Conservation (phyloP, 305 asterid species). For the Caryopteris hybrid region DNA sequence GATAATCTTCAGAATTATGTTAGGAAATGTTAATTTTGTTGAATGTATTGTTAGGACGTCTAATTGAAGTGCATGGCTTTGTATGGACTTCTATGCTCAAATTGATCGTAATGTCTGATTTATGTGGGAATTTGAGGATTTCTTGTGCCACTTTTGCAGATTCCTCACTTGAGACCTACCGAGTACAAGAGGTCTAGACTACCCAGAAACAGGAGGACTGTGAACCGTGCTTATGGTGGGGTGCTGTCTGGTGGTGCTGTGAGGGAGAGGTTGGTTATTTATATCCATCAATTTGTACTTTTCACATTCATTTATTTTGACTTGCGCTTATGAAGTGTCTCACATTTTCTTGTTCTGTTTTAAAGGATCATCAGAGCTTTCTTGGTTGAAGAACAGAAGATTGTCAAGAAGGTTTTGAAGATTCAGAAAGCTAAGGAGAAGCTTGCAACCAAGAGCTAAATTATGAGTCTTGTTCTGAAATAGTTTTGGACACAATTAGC, state of each 20-base stretch:
- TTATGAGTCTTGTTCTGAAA: background rate
- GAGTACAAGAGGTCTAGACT: conserved; percentile 61
- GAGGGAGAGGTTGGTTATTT: conserved; percentile 37
- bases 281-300: background rate
- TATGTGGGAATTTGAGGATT: background rate
- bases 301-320: no score
- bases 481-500: conserved; percentile 18
- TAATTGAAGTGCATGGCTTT: background rate
- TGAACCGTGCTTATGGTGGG: conserved; percentile 55
- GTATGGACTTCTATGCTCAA: background rate
- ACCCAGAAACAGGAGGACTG: conserved; percentile 50
- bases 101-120: background rate
- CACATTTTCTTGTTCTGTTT: background rate
- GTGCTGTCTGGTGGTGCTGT: conserved; percentile 45
- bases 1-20: background rate
- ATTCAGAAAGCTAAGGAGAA: conserved; percentile 48
- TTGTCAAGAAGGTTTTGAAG: conserved; percentile 51
- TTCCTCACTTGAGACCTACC: conserved; percentile 57
- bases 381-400: conserved; percentile 50
- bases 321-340: background rate
- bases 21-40: background rate
- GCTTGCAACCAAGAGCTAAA: conserved; percentile 38
- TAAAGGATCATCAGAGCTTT: conserved; percentile 48
- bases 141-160: conserved; percentile 16
- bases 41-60: background rate